A percentile compares a stretch with the other conserved stretches of the same genome.
Evolutionary conservation across 306 rosid genomes (phyloP).

Genomic region (Datisca glomerata): DNA sequence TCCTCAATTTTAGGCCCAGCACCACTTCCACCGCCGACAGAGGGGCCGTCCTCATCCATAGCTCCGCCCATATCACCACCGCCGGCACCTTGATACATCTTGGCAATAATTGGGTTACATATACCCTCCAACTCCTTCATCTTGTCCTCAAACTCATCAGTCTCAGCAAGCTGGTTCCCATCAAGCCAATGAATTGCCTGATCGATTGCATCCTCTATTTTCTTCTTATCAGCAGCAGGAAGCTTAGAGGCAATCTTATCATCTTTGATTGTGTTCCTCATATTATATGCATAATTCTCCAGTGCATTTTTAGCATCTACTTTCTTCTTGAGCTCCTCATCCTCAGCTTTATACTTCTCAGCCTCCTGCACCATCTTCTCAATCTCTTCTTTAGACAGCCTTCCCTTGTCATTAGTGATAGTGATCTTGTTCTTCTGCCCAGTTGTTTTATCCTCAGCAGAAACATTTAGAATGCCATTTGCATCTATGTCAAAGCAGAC

Average conservation of each 20-base stretch:
- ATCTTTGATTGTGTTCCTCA: slow-evolving; percentile 21
- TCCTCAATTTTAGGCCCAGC: slow-evolving; percentile 26
- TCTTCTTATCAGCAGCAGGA: slow-evolving; percentile 14
- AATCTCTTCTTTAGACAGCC: slow-evolving; percentile 23
- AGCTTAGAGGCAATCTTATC: slow-evolving; percentile 14
- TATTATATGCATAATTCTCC: slow-evolving; percentile 18
- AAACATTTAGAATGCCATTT: slow-evolving; percentile 28
- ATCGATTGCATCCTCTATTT: slow-evolving; percentile 13
- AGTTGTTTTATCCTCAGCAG: slow-evolving; percentile 28
- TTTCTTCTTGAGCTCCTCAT: slow-evolving; percentile 21
- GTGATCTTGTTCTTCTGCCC: slow-evolving; percentile 29
- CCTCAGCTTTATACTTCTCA: slow-evolving; percentile 24
- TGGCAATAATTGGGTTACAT: slow-evolving; percentile 22
- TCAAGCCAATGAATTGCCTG: slow-evolving; percentile 17
- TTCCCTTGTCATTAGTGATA: slow-evolving; percentile 24
- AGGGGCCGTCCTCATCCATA: slow-evolving; percentile 12
- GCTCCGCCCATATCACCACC: slow-evolving; percentile 5
- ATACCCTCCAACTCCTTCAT: slow-evolving; percentile 19
- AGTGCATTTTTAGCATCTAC: slow-evolving; percentile 19
- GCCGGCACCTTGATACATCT: slow-evolving; percentile 14
- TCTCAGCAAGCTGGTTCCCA: slow-evolving; percentile 16
- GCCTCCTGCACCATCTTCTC: slow-evolving; percentile 31
- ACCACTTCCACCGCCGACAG: slow-evolving; percentile 5
- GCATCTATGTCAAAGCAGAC: slow-evolving; percentile 27
- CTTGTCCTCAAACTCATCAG: slow-evolving; percentile 20